These are phyloP conservation scores for Leishmania mexicana DNA, from an alignment of 208 protist species.

Conservation along the genomic window DNA sequence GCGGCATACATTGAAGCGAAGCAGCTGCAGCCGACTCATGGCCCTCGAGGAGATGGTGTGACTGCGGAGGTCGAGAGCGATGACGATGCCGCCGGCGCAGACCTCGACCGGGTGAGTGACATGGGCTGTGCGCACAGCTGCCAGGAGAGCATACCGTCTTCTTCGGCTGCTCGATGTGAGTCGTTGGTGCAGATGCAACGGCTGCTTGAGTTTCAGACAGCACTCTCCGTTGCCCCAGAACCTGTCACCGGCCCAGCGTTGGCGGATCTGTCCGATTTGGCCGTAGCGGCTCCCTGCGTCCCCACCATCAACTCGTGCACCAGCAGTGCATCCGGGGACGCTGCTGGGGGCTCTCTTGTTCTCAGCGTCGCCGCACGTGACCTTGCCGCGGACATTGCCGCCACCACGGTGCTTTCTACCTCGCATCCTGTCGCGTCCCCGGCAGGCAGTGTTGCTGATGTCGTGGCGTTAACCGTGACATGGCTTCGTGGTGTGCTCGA, in stretches of 20 bases:
- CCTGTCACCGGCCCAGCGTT: background rate
- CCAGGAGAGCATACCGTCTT: background rate
- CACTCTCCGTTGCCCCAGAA: background rate
- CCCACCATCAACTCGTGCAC: background rate
- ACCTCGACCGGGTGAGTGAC: background rate
- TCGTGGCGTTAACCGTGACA: background rate
- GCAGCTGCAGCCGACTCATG: background rate
- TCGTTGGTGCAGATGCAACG: background rate
- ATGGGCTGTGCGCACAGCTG: background rate
- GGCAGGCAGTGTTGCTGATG: background rate
- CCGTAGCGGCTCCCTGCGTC: background rate
- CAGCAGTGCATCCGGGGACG: background rate
- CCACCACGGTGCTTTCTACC: constrained; percentile 8
- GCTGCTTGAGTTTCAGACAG: constrained; percentile 9
- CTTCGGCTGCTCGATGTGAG: background rate
- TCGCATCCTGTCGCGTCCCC: background rate
- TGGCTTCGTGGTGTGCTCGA: constrained; percentile 28
- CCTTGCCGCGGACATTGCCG: constrained; percentile 27
- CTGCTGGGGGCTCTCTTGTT: background rate
- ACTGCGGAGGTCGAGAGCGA: too few relatives aligned
- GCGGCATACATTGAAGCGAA: background rate
- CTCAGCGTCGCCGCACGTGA: constrained; percentile 23
- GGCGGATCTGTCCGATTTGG: background rate
- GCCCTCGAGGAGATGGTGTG: background rate
- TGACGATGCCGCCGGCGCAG: background rate